These are phyloP conservation scores for Pseudocercospora fuligena DNA, from an alignment of 2,329 filamentous ascomycete species.

Conservation along the genomic window DNA sequence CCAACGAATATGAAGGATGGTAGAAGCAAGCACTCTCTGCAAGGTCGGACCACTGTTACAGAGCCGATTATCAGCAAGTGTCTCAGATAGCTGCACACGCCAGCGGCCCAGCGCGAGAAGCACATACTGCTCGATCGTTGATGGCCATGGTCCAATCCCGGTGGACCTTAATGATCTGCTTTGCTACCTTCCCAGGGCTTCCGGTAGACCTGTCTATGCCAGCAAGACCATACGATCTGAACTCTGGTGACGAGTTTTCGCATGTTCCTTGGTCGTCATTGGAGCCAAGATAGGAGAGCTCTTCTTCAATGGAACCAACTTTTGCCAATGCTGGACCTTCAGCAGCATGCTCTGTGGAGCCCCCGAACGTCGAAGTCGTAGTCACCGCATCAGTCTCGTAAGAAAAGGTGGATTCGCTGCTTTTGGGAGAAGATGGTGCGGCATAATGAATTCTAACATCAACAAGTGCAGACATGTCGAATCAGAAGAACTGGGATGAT, in stretches of 20 bases:
- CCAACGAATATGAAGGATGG: slow-evolving; percentile 1
- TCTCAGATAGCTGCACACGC: not conserved
- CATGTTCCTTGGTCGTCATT: not conserved
- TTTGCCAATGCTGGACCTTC: not conserved
- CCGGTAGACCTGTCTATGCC: not conserved
- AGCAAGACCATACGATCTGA: not conserved
- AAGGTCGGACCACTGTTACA: not conserved
- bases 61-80: not conserved
- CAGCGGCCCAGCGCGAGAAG: not conserved
- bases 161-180: not conserved
- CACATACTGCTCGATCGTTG: not conserved
- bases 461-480: not conserved
- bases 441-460: not conserved
- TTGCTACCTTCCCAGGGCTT: not conserved
- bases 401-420: not conserved
- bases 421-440: not conserved
- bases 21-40: not conserved
- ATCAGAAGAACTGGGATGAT: not conserved
- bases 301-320: not conserved
- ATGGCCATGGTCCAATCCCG: not conserved
- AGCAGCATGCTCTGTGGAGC: not conserved
- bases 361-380: not conserved
- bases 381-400: not conserved
- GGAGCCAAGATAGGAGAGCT: not conserved
- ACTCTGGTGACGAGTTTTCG: not conserved